A percentile compares a stretch with the other conserved stretches of the same genome.
These are phyloP conservation scores for Linderniella brevidens DNA, from an alignment of 257 asterid genomes.

Conservation along the genomic window DNA sequence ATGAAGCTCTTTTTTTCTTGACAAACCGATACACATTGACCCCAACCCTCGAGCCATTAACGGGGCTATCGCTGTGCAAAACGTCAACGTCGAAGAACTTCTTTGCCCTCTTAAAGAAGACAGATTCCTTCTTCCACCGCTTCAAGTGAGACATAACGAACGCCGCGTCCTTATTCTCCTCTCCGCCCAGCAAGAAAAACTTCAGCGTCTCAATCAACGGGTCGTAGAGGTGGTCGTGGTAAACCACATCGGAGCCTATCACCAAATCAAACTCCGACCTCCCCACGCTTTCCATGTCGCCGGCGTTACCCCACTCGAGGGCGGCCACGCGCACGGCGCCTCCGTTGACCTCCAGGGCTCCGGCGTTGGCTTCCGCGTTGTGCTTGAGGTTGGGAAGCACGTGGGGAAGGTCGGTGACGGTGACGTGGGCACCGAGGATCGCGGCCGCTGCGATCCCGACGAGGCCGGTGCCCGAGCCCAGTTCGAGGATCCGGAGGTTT, in stretches of 20 bases:
- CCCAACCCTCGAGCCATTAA: conserved; percentile 39
- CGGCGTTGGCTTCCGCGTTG: conserved; percentile 53
- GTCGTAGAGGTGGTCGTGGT: conserved; percentile 47
- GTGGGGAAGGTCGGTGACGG: conserved; percentile 74
- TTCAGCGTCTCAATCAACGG: conserved; percentile 42
- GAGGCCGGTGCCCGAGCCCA: conserved; percentile 88
- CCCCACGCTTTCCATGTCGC: conserved; percentile 44
- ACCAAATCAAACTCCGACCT: conserved; percentile 35
- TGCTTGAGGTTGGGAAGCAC: conserved; percentile 51
- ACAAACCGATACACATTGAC: conserved; percentile 36
- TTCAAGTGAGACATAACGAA: conserved; percentile 71
- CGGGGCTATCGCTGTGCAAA: conserved; percentile 33
- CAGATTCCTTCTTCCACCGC: conserved; percentile 72
- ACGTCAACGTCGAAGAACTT: conserved; percentile 32
- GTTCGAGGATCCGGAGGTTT: conserved; percentile 51
- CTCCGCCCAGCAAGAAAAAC: conserved; percentile 24
- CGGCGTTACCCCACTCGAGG: conserved; percentile 54
- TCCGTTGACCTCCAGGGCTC: conserved; percentile 17
- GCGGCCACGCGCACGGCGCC: conserved; percentile 36
- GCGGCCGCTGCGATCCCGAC: conserved; percentile 85
- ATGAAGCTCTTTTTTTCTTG: conserved; percentile 5
- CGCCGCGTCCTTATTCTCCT: conserved; percentile 20
- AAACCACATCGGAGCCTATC: conserved; percentile 82
- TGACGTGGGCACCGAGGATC: conserved; percentile 51
- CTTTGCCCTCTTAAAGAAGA: conserved; percentile 48